Conservation (phyloP, 805 yeast genomes). For the Phaffomyces opuntiae region DNA sequence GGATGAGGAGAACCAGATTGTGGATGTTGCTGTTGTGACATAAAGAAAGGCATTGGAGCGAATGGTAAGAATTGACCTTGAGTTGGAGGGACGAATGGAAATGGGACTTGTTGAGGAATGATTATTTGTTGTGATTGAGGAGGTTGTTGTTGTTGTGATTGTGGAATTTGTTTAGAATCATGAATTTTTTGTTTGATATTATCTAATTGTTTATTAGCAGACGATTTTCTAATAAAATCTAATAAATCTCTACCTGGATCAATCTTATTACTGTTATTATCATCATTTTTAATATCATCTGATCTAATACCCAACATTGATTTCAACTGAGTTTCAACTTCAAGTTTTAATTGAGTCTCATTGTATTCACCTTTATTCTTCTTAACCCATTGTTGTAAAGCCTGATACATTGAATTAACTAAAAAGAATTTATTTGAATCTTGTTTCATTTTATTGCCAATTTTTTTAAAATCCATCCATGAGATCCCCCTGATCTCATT, state of each 20-base stretch:
- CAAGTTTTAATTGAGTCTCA: conserved; percentile 53
- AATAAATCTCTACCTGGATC: conserved; percentile 79
- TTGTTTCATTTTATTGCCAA: conserved; percentile 25
- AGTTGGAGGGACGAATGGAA: conserved; percentile 7
- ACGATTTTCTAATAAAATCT: conserved; percentile 49
- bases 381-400: conserved; percentile 44
- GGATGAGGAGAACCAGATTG: conserved; percentile 1
- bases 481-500: conserved; percentile 80
- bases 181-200: conserved; percentile 10
- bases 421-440: conserved; percentile 28
- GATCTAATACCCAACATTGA: conserved; percentile 50
- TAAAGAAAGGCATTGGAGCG: conserved; percentile 4
- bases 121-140: neutral
- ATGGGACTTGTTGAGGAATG: neutral
- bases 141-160: neutral
- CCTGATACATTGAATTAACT: conserved; percentile 35
- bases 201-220: conserved; percentile 23
- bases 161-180: conserved; percentile 3
- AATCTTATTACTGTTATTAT: conserved; percentile 23
- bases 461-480: conserved; percentile 60
- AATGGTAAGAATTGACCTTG: conserved; percentile 5
- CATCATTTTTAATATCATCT: too few species aligned
- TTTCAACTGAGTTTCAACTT: conserved; percentile 63
- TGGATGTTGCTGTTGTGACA: neutral
- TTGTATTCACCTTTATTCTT: conserved; percentile 40